Conservation (phyloP, 768 basidiomycete species). For the Podaxis sp. region DNA sequence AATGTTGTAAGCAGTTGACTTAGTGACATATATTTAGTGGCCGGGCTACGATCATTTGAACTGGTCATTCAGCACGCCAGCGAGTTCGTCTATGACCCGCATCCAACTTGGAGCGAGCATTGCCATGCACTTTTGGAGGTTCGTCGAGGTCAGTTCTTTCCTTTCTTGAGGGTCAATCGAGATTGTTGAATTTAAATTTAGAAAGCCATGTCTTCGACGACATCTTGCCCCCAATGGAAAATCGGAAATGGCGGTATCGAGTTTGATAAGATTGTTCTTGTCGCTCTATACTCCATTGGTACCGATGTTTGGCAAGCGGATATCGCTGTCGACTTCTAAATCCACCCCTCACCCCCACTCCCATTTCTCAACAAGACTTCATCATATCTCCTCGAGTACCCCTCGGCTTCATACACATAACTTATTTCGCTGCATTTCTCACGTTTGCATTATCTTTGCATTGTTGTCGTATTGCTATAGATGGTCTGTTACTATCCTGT, state of each 20-base stretch:
- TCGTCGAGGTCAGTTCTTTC: conserved; percentile 7
- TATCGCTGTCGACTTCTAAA: conserved; percentile 31
- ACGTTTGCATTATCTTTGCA: neutral
- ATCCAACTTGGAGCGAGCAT: conserved; percentile 11
- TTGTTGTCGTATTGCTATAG: neutral
- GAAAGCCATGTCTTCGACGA: conserved; percentile 14
- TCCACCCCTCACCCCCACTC: too few relatives aligned
- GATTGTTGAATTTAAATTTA: neutral
- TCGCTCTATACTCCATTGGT: conserved; percentile 36
- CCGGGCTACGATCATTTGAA: conserved; percentile 12
- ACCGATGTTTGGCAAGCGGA: conserved; percentile 50
- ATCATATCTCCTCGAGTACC: neutral
- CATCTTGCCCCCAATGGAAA: conserved; percentile 26
- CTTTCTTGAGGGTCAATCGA: neutral
- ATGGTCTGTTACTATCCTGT: neutral
- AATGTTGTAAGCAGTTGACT: neutral
- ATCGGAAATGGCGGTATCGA: conserved; percentile 30
- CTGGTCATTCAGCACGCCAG: conserved; percentile 8
- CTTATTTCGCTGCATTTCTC: neutral
- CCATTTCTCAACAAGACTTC: neutral
- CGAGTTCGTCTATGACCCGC: conserved; percentile 10
- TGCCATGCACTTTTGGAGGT: conserved; percentile 10
- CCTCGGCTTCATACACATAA: neutral
- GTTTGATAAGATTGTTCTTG: conserved; percentile 39
- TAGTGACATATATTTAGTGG: conserved; percentile 1